A percentile compares a stretch with the other conserved stretches of the same genome.
Conservation (phyloP, 176 grass and related monocot species). For the Carex kokanica region DNA sequence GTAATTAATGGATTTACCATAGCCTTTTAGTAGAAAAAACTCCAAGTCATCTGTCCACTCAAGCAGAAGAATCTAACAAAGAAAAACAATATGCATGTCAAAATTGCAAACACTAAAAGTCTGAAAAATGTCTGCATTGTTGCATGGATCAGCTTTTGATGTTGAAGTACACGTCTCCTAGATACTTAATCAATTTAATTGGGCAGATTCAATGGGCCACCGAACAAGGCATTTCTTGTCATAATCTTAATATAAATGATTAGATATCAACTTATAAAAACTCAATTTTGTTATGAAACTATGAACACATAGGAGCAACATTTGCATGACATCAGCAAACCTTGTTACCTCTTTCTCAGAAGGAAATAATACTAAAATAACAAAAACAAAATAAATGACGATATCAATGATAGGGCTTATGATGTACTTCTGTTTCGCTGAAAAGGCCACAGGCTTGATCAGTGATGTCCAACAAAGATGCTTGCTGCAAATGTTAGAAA, state of each 20-base stretch:
- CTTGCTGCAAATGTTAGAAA: constrained; percentile 61
- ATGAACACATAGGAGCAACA: not conserved
- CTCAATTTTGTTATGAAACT: not conserved
- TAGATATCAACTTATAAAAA: not conserved
- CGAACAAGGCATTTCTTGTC: not conserved
- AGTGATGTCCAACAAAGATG: constrained; percentile 86
- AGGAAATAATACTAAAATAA: constrained; percentile 10
- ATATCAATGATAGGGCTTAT: not conserved
- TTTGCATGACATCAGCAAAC: not conserved
- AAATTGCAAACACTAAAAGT: not conserved
- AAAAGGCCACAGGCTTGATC: constrained; percentile 96
- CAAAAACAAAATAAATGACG: not conserved
- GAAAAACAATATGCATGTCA: constrained; percentile 19
- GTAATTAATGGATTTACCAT: constrained; percentile 93
- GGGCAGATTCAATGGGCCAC: not conserved
- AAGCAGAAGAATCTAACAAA: constrained; percentile 61
- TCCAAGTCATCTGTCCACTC: constrained; percentile 99
- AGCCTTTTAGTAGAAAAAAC: constrained; percentile 87
- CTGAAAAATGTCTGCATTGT: not conserved
- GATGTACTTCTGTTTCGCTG: constrained; percentile 67
- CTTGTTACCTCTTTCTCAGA: not conserved
- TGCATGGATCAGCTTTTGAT: not conserved
- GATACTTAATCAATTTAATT: not conserved
- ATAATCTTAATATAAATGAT: not conserved
- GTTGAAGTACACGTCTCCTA: not conserved